phyloP scores from a whole-genome alignment of 176 grass and related monocot species.

The Paspalum vaginatum region DNA sequence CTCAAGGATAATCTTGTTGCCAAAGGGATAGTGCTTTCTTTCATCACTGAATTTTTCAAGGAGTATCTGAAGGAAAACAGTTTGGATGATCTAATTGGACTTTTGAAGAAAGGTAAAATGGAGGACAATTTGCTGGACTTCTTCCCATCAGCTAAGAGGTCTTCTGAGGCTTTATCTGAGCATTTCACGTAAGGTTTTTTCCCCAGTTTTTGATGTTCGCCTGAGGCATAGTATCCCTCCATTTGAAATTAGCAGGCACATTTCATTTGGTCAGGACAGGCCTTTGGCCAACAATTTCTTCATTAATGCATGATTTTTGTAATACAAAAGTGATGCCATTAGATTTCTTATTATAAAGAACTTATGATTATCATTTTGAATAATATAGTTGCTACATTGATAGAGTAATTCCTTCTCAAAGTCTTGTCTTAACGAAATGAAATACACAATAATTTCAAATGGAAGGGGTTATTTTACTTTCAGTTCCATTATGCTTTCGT shows the following conservation, averaged over 20 bases:
- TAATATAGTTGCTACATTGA: no score
- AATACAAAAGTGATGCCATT: no score
- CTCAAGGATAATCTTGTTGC: constrained; percentile 97
- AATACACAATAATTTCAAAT: no score
- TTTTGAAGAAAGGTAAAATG: constrained; percentile 95
- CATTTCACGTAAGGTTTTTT: constrained; percentile 72
- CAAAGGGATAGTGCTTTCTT: constrained; percentile 92
- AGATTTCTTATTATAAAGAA: no score
- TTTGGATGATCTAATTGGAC: constrained; percentile 92
- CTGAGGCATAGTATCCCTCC: not conserved
- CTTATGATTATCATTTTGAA: no score
- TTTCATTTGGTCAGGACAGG: no score
- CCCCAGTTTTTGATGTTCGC: not conserved
- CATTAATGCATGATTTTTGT: no score
- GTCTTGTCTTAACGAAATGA: no score
- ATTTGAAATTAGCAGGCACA: no score
- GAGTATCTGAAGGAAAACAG: constrained; percentile 88
- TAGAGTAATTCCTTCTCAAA: no score
- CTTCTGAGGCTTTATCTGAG: constrained; percentile 76
- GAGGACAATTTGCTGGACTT: constrained; percentile 95
- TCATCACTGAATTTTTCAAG: constrained; percentile 93
- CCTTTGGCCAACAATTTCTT: no score
- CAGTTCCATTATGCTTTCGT: constrained; percentile 21
- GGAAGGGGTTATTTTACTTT: constrained; percentile 10
- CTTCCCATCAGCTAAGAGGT: constrained; percentile 75